Percentiles rank a stretch among this genome's conserved stretches.
Evolutionary conservation across 2,329 filamentous ascomycete genomes (phyloP).

Genomic region (Exutisphaerella laricina): DNA sequence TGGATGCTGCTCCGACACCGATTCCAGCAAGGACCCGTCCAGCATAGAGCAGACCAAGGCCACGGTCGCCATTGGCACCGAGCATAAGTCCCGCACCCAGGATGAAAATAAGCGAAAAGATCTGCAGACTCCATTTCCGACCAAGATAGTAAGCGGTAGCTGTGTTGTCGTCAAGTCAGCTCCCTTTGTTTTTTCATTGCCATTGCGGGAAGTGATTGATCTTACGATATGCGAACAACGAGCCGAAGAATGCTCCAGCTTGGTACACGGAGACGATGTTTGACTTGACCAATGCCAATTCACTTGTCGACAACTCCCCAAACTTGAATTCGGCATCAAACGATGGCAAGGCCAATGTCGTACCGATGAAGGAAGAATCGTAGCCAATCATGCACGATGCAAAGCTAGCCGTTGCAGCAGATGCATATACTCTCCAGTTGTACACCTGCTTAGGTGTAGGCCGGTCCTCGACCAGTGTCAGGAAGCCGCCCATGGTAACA

Average conservation of each 20-base stretch:
- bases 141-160: slow-evolving; percentile 61
- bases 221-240: slow-evolving; percentile 57
- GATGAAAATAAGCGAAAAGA: slow-evolving; percentile 60
- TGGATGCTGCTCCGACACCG: slow-evolving; percentile 52
- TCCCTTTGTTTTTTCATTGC: no score
- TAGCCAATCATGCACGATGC: slow-evolving; percentile 48
- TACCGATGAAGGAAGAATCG: slow-evolving; percentile 62
- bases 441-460: slow-evolving; percentile 54
- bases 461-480: slow-evolving; percentile 37
- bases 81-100: slow-evolving; percentile 69
- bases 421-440: slow-evolving; percentile 55
- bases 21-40: slow-evolving; percentile 55
- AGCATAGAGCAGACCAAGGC: slow-evolving; percentile 54
- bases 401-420: slow-evolving; percentile 51
- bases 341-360: slow-evolving; percentile 63
- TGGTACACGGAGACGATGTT: slow-evolving; percentile 81
- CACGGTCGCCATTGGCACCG: slow-evolving; percentile 55
- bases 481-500: slow-evolving; percentile 32
- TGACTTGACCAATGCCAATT: slow-evolving; percentile 58
- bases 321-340: slow-evolving; percentile 67
- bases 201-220: no score
- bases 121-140: slow-evolving; percentile 57
- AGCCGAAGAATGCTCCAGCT: slow-evolving; percentile 77
- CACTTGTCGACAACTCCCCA: slow-evolving; percentile 40
- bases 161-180: no score